These are phyloP conservation scores for Quercus lobata DNA, from an alignment of 331 rosid genomes.

Conservation along the genomic window DNA sequence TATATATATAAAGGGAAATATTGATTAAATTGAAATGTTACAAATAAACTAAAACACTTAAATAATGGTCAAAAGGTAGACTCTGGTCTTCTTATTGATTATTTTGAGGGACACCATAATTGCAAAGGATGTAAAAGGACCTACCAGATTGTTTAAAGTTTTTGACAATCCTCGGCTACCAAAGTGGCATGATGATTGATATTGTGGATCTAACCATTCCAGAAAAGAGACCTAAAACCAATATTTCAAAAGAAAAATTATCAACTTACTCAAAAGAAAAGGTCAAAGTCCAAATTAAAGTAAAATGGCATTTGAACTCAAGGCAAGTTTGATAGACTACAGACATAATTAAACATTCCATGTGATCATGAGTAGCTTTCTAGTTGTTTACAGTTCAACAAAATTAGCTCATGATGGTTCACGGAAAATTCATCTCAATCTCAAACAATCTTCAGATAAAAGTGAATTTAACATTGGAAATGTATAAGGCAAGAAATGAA, in stretches of 20 bases:
- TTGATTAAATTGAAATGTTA: background rate
- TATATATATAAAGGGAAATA: background rate
- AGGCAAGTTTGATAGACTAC: background rate
- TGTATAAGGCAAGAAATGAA: background rate
- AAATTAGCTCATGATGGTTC: no score
- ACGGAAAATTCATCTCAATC: no score
- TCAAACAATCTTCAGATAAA: background rate
- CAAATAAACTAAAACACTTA: background rate
- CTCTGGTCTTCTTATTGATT: background rate
- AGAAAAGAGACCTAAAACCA: background rate
- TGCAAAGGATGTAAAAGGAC: background rate
- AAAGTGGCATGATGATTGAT: background rate
- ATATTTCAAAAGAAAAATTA: background rate
- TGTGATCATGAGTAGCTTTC: background rate
- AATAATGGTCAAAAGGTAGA: background rate
- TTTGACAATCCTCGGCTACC: background rate
- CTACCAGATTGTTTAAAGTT: background rate
- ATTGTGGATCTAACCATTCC: background rate
- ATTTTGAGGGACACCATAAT: background rate
- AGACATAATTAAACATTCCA: background rate
- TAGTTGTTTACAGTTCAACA: background rate
- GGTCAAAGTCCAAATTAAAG: no score
- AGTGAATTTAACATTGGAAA: background rate
- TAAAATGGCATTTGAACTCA: background rate
- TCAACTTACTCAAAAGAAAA: background rate